Conservation (phyloP, 2,329 filamentous ascomycete species). For the Nannizziopsis arthrosporioides region DNA sequence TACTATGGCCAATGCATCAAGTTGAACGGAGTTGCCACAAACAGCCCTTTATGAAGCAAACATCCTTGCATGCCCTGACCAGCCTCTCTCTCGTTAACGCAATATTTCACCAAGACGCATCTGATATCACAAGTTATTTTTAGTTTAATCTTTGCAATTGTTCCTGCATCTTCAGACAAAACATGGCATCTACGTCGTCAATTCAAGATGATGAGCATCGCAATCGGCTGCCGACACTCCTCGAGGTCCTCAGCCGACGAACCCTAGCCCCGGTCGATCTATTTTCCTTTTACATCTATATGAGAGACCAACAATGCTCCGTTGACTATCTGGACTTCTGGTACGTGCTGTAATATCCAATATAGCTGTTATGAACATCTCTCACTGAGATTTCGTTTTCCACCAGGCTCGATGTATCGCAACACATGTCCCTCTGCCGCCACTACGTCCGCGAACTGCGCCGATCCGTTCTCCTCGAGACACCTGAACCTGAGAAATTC, state of each 20-base stretch:
- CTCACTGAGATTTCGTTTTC: constrained; percentile 1
- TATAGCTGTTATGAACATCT: neutral
- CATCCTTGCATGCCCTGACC: no score
- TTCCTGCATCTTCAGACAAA: neutral
- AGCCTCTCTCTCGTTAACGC: no score
- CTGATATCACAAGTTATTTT: no score
- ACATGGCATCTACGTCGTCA: constrained; percentile 16
- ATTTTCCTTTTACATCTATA: constrained; percentile 99
- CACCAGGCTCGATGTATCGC: constrained; percentile 89
- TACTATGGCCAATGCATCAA: neutral
- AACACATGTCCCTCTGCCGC: constrained; percentile 92
- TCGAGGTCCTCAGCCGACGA: constrained; percentile 85
- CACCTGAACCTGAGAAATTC: constrained; percentile 73
- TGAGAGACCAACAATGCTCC: constrained; percentile 95
- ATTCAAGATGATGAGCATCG: constrained; percentile 41
- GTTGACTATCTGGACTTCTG: constrained; percentile 98
- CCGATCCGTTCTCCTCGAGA: constrained; percentile 82
- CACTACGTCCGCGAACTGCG: constrained; percentile 95
- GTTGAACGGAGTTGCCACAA: neutral
- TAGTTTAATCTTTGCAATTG: neutral
- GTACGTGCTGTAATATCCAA: constrained; percentile 42
- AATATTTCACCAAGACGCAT: no score
- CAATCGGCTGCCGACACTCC: constrained; percentile 83
- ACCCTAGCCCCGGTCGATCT: constrained; percentile 94
- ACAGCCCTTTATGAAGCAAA: no score